These are phyloP conservation scores for Phytopythium oedochilum DNA, from an alignment of 352 stramenopile species.

Conservation along the genomic window DNA sequence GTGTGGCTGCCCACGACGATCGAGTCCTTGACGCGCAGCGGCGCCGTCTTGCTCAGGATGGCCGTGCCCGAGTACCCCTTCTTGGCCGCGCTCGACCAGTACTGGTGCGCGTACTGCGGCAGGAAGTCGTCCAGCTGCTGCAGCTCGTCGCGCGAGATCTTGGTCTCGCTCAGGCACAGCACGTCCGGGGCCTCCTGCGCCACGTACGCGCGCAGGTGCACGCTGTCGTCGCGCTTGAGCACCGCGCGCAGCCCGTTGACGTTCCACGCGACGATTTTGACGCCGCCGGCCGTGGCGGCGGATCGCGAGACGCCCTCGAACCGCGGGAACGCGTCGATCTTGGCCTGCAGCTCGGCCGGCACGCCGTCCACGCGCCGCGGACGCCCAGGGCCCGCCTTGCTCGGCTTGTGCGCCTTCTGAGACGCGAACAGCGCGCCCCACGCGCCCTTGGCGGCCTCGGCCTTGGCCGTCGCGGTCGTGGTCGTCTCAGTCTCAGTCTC, in stretches of 20 bases:
- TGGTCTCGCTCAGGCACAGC: constrained; percentile 83
- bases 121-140: constrained; percentile 70
- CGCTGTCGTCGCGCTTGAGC: constrained; percentile 60
- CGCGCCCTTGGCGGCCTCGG: constrained; percentile 17
- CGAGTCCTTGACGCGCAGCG: constrained; percentile 62
- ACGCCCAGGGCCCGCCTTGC: constrained; percentile 8
- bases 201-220: constrained; percentile 70
- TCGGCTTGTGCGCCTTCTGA: constrained; percentile 1
- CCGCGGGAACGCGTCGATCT: constrained; percentile 36
- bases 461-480: background rate
- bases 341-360: constrained; percentile 31
- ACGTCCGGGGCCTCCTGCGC: constrained; percentile 77
- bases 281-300: constrained; percentile 4
- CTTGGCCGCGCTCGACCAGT: constrained; percentile 71
- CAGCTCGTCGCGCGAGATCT: constrained; percentile 71
- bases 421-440: constrained; percentile 36
- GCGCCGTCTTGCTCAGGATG: constrained; percentile 70
- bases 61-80: constrained; percentile 78
- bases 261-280: constrained; percentile 77
- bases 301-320: constrained; percentile 47
- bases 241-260: constrained; percentile 79
- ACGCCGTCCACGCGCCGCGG: constrained; percentile 20
- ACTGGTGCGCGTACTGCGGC: constrained; percentile 71
- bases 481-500: constrained; percentile 15
- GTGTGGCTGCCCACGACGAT: constrained; percentile 44